Evolutionary conservation across 2,329 filamentous ascomycete species (phyloP).

Genomic region (Colletotrichum destructivum): DNA sequence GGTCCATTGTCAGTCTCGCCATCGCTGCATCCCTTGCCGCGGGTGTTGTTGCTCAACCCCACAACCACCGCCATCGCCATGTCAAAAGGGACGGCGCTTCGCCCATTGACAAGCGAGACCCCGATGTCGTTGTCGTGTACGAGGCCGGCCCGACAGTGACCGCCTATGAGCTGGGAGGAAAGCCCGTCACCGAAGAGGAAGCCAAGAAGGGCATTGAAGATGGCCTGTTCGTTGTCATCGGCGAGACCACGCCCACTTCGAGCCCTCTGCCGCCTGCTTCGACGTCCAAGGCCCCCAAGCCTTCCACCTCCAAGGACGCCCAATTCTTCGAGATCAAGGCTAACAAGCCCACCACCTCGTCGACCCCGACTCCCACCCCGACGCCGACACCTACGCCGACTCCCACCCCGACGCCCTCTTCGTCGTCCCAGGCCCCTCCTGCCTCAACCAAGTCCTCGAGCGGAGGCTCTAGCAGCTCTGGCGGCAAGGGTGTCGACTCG

Average conservation of each 20-base stretch:
- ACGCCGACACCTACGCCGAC: constrained; percentile 47
- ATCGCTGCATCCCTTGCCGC: constrained; percentile 68
- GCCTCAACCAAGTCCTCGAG: constrained; percentile 47
- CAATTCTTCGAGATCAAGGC: constrained; percentile 67
- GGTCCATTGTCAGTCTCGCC: constrained; percentile 64
- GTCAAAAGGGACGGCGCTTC: constrained; percentile 67
- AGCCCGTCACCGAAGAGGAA: constrained; percentile 72
- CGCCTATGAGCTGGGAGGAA: constrained; percentile 80
- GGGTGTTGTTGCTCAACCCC: constrained; percentile 70
- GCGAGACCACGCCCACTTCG: constrained; percentile 70
- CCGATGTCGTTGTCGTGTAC: constrained; percentile 65
- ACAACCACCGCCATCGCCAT: constrained; percentile 73
- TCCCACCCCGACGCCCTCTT: constrained; percentile 39
- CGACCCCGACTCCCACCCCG: constrained; percentile 49
- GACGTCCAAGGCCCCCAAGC: constrained; percentile 51
- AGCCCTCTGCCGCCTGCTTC: constrained; percentile 59
- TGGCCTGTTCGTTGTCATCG: constrained; percentile 78
- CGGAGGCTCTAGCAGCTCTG: constrained; percentile 46
- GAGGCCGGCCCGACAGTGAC: constrained; percentile 75
- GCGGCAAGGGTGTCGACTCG: constrained; percentile 70
- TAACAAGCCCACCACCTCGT: constrained; percentile 51
- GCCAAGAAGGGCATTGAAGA: constrained; percentile 80
- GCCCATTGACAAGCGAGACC: constrained; percentile 63
- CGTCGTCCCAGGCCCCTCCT: constrained; percentile 47
- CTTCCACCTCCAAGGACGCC: constrained; percentile 55